Conservation (phyloP, 441 rosid species). For the Euphorbia schlechtendalii region DNA sequence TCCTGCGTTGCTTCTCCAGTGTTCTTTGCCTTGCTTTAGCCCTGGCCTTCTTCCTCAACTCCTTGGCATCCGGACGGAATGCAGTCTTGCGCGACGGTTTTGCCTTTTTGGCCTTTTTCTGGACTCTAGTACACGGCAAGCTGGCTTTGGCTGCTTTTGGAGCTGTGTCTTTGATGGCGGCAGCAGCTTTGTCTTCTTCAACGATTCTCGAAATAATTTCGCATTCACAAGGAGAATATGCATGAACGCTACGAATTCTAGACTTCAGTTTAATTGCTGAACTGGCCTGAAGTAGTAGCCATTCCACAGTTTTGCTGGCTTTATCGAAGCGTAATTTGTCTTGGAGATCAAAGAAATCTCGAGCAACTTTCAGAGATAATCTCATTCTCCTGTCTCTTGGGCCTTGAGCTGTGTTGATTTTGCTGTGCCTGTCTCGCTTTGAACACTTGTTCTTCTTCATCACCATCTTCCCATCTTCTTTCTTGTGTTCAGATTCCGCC, state of each 20-base stretch:
- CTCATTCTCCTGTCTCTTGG: slow-evolving; percentile 88
- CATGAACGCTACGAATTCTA: slow-evolving; percentile 22
- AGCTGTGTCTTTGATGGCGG: slow-evolving; percentile 6
- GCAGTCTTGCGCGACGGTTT: slow-evolving; percentile 24
- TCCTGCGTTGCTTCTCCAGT: slow-evolving; percentile 26
- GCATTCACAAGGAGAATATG: slow-evolving; percentile 38
- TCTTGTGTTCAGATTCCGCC: neutral
- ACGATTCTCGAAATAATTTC: slow-evolving; percentile 32
- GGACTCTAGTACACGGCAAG: too few species aligned
- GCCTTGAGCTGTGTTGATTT: slow-evolving; percentile 81
- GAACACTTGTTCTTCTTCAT: slow-evolving; percentile 39
- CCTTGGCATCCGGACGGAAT: slow-evolving; percentile 34
- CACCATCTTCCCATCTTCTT: slow-evolving; percentile 9
- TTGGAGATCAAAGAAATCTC: slow-evolving; percentile 70
- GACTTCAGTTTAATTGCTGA: slow-evolving; percentile 49
- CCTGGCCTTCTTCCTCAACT: slow-evolving; percentile 62
- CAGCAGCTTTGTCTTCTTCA: slow-evolving; percentile 11
- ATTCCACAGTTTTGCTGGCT: slow-evolving; percentile 88
- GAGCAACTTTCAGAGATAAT: slow-evolving; percentile 74
- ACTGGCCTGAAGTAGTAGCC: slow-evolving; percentile 62
- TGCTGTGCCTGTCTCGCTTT: slow-evolving; percentile 80
- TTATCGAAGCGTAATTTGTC: slow-evolving; percentile 79
- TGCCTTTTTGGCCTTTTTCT: too few species aligned
- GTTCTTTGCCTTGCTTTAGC: slow-evolving; percentile 81
- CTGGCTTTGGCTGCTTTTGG: too few species aligned